Conservation (phyloP, 2,329 filamentous ascomycete species). For the Arthrobotrys megalospora region DNA sequence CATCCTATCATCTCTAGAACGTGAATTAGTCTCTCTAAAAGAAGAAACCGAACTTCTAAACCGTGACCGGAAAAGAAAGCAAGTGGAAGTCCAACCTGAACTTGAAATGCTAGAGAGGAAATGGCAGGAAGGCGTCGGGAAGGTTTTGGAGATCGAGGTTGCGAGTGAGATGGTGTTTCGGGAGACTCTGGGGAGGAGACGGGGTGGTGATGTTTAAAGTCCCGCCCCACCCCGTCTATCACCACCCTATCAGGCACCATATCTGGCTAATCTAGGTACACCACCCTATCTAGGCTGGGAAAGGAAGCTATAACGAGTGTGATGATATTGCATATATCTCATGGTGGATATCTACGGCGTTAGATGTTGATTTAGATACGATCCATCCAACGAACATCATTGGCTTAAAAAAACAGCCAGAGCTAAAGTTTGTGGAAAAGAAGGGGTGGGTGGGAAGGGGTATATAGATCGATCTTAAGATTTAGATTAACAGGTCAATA, state of each 20-base stretch:
- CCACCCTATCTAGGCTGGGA: not conserved
- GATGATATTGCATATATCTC: constrained; percentile 2
- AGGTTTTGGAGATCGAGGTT: constrained; percentile 87
- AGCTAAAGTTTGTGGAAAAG: not conserved
- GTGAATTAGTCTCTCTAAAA: constrained; percentile 78
- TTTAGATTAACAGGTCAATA: no score
- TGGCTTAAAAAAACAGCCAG: not conserved
- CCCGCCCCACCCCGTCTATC: not conserved
- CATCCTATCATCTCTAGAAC: constrained; percentile 78
- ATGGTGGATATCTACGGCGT: not conserved
- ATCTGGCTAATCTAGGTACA: no score
- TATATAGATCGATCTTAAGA: constrained; percentile 5
- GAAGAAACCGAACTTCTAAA: constrained; percentile 82
- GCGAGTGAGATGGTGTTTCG: constrained; percentile 81
- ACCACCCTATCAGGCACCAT: no score
- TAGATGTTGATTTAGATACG: not conserved
- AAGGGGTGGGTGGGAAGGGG: no score
- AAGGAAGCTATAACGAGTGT: not conserved
- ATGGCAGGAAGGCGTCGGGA: constrained; percentile 84
- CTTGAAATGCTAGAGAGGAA: constrained; percentile 80
- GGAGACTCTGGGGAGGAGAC: constrained; percentile 77
- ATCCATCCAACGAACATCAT: constrained; percentile 9
- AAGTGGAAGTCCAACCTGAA: constrained; percentile 81
- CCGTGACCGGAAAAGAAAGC: constrained; percentile 77
- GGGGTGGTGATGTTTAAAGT: constrained; percentile 65